Base-by-base conservation (phyloP, 257 asterid species). In the Lycium barbarum region DNA sequence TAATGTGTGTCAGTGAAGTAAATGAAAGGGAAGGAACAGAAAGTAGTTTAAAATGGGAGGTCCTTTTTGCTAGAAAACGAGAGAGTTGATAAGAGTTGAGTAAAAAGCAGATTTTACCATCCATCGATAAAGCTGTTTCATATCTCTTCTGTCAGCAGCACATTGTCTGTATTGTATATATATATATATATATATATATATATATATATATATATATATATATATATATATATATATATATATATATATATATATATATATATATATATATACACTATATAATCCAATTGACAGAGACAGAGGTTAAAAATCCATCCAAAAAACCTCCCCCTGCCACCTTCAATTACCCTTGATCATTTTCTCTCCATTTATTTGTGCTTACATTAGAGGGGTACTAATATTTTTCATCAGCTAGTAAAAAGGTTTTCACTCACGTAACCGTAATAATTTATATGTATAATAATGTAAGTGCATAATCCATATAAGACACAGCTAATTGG, bases 101-200 rank as follows among this genome's bases (percentile, higher is more conserved):
- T 5, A 55, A 4, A 84, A 47, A 54, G 38, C 76, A 82, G 83
- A 89, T 87, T 89, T 88, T 86, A 90, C 89, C 92, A 86, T 92
- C 81, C 88, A 91, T 90, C 96, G 92, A 93, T 93, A 92, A 94
- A 94, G 98, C 97, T 93, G 97, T 40, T 87, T 36, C 92, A 92
- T 88, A 94, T 92, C 92, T 92, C 93, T 63, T 83, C 81, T 90
- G 94, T 89, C 95, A 91, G 90, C 84, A 88, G 94, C 88, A 91
- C 95, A 88, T 83, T 88, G 88, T 90, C 33, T 26, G 33, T 26
- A 0, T 26, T 26, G 33, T 26, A 26, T 26, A 26, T 26, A 26
- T 26, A 26, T 26, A 26, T 26, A 26, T 26, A 26, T 26, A 26
- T 26, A 26, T 26, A 26, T 26, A 26, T 26, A 26, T 26, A 26